phyloP scores from a whole-genome alignment of 192 early-diverging fungal genomes.

The Entomortierella parvispora region DNA sequence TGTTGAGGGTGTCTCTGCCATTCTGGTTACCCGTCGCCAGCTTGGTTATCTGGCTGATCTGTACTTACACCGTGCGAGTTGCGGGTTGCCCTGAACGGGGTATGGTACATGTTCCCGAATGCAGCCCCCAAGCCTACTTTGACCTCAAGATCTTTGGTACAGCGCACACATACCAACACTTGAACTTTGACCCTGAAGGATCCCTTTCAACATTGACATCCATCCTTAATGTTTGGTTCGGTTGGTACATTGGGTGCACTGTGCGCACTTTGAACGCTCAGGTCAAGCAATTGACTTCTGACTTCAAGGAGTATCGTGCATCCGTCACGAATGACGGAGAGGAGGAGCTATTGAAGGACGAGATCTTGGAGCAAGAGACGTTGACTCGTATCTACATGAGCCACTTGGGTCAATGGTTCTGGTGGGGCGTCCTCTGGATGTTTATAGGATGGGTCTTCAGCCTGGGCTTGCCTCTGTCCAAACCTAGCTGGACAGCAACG shows the following conservation, averaged over 20 bases:
- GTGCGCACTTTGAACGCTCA: constrained; percentile 33
- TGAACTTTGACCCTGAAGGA: constrained; percentile 64
- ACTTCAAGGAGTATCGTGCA: constrained; percentile 28
- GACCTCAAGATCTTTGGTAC: constrained; percentile 56
- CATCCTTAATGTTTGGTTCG: constrained; percentile 58
- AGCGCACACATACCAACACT: constrained; percentile 51
- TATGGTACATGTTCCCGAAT: constrained; percentile 52
- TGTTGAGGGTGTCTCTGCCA: constrained; percentile 25
- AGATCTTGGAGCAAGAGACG: constrained; percentile 34
- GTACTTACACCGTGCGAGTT: constrained; percentile 39
- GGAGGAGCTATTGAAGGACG: neutral
- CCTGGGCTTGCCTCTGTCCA: constrained; percentile 59
- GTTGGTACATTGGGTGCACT: constrained; percentile 57
- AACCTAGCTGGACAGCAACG: constrained; percentile 67
- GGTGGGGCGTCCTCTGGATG: constrained; percentile 41
- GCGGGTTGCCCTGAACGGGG: constrained; percentile 20
- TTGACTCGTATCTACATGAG: constrained; percentile 19
- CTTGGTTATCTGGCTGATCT: constrained; percentile 40
- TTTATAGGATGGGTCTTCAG: constrained; percentile 42
- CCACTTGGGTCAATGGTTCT: constrained; percentile 37
- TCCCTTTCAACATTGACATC: constrained; percentile 62
- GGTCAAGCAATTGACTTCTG: constrained; percentile 22
- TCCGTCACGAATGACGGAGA: neutral
- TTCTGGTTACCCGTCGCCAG: constrained; percentile 23
- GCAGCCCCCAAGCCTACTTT: constrained; percentile 60